phyloP scores from a whole-genome alignment of 352 stramenopile species.

The Phytophthora colocasiae region DNA sequence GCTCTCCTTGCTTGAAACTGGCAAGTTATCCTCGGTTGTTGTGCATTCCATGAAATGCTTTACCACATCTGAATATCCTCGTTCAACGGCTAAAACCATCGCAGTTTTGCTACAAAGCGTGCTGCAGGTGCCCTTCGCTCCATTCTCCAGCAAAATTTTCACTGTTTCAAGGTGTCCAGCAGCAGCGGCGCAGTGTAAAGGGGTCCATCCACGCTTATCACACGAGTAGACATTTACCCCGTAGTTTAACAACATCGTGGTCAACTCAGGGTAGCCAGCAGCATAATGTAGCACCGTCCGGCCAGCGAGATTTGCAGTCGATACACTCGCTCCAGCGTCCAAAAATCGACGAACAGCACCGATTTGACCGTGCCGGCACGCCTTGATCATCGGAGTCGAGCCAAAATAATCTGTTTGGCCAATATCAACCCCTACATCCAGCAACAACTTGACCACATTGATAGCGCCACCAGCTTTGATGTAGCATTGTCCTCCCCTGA shows the following conservation, averaged over 20 bases:
- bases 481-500: constrained; percentile 4
- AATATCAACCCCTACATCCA: background rate
- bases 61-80: constrained; percentile 5
- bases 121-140: background rate
- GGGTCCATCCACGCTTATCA: constrained; percentile 15
- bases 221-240: background rate
- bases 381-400: constrained; percentile 3
- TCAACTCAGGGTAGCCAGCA: background rate
- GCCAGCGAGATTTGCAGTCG: background rate
- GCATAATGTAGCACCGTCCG: constrained; percentile 8
- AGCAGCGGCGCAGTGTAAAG: constrained; percentile 15
- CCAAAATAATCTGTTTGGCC: constrained; percentile 1
- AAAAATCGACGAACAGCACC: too few species aligned
- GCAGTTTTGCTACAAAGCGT: constrained; percentile 12
- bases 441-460: background rate
- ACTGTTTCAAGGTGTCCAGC: background rate
- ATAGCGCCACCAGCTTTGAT: constrained; percentile 3
- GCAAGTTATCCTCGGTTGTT: background rate
- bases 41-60: background rate
- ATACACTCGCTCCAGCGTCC: too few species aligned
- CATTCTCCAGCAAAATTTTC: background rate
- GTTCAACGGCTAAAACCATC: constrained; percentile 8
- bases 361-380: too few species aligned
- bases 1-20: background rate
- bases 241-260: background rate